Conservation (phyloP, 805 yeast genomes). For the Hanseniaspora hatyaiensis region DNA sequence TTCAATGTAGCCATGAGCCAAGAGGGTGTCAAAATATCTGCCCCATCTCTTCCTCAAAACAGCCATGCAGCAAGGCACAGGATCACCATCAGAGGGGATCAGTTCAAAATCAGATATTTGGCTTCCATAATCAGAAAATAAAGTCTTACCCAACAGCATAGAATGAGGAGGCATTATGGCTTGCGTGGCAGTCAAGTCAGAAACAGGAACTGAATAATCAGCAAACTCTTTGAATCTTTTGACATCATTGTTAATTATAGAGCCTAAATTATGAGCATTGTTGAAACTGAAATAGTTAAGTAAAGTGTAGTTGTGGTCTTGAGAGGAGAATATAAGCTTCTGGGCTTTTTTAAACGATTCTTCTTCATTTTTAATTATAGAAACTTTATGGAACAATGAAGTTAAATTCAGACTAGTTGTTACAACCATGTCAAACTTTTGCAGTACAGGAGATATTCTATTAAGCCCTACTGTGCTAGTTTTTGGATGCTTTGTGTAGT, state of each 20-base stretch:
- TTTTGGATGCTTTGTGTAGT: slow-evolving; percentile 20
- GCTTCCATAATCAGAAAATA: slow-evolving; percentile 54
- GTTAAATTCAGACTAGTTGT: slow-evolving; percentile 47
- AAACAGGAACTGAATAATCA: slow-evolving; percentile 61
- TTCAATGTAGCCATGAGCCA: slow-evolving; percentile 53
- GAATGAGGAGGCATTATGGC: slow-evolving; percentile 70
- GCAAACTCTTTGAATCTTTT: slow-evolving; percentile 53
- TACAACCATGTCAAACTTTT: slow-evolving; percentile 35
- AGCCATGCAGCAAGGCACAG: slow-evolving; percentile 50
- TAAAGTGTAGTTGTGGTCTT: slow-evolving; percentile 13
- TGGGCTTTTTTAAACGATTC: slow-evolving; percentile 6
- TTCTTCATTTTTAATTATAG: background rate
- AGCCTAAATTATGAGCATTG: slow-evolving; percentile 17
- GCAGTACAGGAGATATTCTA: slow-evolving; percentile 29
- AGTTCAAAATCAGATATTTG: slow-evolving; percentile 61
- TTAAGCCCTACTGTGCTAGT: background rate
- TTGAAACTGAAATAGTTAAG: slow-evolving; percentile 14
- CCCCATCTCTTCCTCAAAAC: slow-evolving; percentile 71
- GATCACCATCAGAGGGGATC: slow-evolving; percentile 56
- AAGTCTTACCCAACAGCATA: slow-evolving; percentile 63
- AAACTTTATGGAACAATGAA: slow-evolving; percentile 29
- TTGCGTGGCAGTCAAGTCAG: slow-evolving; percentile 51
- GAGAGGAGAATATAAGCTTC: slow-evolving; percentile 11
- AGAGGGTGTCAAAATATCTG: slow-evolving; percentile 46
- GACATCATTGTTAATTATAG: background rate